Evolutionary conservation across 805 yeast genomes (phyloP), one percentile per base, ranked within the genome.

Genomic region (Kodamaea nitidulidarum): DNA sequence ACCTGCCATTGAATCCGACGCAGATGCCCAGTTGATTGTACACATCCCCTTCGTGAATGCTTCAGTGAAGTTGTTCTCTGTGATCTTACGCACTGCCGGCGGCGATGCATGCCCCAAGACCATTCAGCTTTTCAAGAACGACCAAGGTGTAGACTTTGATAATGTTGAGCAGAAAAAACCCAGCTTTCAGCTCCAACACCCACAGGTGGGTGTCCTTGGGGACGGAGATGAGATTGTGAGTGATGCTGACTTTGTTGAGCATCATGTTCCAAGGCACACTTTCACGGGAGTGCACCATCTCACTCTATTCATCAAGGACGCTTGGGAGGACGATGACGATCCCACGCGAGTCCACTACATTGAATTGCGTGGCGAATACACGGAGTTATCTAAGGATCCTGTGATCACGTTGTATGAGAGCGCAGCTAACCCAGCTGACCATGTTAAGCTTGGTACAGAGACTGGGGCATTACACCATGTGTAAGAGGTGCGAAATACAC

Each of bases 391-490:
- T 22, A 73, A 73, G 45, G 86, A 84, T 30, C 95, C 96, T 0
- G 76, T 87, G 12, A 71, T 84, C 11, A 71, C 95, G 0, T 54
- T 85, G 15, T 91, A 90, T 58, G 98, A 91, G 61, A 76, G 88
- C 40, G 95, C 96, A 0, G 93, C 97, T 2, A 90, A 90, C 56
- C 96, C 96, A 0, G 78, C 82, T 1, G 97, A 90, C 56, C 97
- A 91, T 58, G 78, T 65, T 48, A 54, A 50, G 24, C 36, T 59
- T 24, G 53, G 12, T 43, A 49, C 18, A 32, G 48, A 15, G 28
- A 8, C 14, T 27, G 31, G 31, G 15, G 15, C 10, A 10, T 12
- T 27, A 4, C 31, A 27, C 31, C 31, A 27, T 27, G 31, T 27
- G 4, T 27, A 27, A 8, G 5, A 8, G 22, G 7, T 5, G 31